These are phyloP conservation scores for Sporisorium scitamineum DNA, from an alignment of 1,284 basidiomycete genomes.

Conservation along the genomic window DNA sequence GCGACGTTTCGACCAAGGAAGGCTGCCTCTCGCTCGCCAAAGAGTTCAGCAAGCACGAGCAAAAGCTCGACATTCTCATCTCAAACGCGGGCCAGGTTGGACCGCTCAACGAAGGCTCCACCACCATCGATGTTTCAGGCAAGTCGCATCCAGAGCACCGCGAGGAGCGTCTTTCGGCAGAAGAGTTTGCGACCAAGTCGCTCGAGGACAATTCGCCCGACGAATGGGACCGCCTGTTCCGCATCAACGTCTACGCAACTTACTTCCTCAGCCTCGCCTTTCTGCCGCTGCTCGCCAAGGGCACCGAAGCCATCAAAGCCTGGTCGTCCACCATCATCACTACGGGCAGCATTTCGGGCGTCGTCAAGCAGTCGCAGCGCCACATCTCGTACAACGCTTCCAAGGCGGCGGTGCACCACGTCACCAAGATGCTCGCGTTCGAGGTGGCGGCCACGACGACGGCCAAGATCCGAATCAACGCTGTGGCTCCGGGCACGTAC, in stretches of 20 bases:
- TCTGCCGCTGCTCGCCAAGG: constrained; percentile 49
- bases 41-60: constrained; percentile 45
- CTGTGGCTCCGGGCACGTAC: constrained; percentile 59
- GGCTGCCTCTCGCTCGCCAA: constrained; percentile 40
- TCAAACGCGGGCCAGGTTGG: constrained; percentile 53
- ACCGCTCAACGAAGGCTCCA: constrained; percentile 52
- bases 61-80: constrained; percentile 51
- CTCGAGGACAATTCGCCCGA: constrained; percentile 55
- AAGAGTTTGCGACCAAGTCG: constrained; percentile 43
- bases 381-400: constrained; percentile 58
- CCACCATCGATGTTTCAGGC: constrained; percentile 40
- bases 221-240: constrained; percentile 58
- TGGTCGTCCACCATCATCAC: constrained; percentile 50
- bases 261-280: constrained; percentile 57
- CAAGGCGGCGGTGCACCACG: constrained; percentile 57
- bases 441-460: constrained; percentile 48
- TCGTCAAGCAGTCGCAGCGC: constrained; percentile 50
- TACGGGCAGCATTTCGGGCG: constrained; percentile 46
- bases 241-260: constrained; percentile 46
- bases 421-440: constrained; percentile 48
- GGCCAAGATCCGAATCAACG: constrained; percentile 56
- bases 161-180: constrained; percentile 28
- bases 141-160: constrained; percentile 52
- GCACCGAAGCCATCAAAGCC: constrained; percentile 32
- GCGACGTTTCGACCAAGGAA: constrained; percentile 46